Percentiles rank a stretch among this genome's conserved stretches.
phyloP scores from a whole-genome alignment of 345 rosid genomes.

The Firmiana major region DNA sequence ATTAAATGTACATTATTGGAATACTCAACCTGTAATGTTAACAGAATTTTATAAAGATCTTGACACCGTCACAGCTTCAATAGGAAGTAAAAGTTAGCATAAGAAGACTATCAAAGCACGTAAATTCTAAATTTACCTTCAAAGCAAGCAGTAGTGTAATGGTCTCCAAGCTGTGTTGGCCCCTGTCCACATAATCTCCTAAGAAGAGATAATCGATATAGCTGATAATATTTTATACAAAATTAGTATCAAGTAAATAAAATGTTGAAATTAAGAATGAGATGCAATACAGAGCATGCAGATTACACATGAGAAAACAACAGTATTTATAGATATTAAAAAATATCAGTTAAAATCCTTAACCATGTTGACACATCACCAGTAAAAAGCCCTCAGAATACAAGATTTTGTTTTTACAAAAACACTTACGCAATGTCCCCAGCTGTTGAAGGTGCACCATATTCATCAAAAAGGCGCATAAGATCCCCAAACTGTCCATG shows the following conservation, averaged over 20 bases:
- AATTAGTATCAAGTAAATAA: constrained; percentile 18
- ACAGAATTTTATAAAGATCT: constrained; percentile 18
- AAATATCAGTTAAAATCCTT: background rate
- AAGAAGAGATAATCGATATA: constrained; percentile 97
- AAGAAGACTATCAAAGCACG: too few species aligned
- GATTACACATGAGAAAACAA: background rate
- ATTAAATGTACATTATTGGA: constrained; percentile 82
- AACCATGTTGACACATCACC: background rate
- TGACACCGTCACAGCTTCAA: constrained; percentile 12
- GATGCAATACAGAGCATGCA: background rate
- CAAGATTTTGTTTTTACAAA: background rate
- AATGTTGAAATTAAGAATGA: background rate
- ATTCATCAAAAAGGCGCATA: constrained; percentile 98
- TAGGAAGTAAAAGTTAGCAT: background rate
- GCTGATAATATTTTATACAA: constrained; percentile 44
- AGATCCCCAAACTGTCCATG: constrained; percentile 99
- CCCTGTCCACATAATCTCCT: constrained; percentile 99
- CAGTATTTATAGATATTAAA: background rate
- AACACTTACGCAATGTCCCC: constrained; percentile 96
- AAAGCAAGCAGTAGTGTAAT: constrained; percentile 88
- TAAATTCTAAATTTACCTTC: constrained; percentile 60
- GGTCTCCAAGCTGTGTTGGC: constrained; percentile 98
- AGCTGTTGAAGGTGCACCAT: constrained; percentile 97
- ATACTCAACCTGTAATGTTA: constrained; percentile 74
- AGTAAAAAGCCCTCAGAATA: background rate